Percentiles rank a stretch among this genome's conserved stretches.
Conservation (phyloP, 1,139 yeast genomes). For the Hemisphaericaspora lyxosophila region DNA sequence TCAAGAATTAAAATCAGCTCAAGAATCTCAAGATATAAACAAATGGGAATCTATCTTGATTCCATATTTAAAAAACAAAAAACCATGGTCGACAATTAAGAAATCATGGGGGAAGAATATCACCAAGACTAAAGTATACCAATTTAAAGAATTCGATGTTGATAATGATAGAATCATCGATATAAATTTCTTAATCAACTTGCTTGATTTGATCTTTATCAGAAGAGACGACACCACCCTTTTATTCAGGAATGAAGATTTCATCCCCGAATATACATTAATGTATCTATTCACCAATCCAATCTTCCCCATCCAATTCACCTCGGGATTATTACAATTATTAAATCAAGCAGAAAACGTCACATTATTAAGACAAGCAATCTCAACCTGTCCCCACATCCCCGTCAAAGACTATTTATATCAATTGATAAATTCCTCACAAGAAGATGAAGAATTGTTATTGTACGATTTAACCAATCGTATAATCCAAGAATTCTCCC, state of each 20-base stretch:
- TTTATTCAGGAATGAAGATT: constrained; percentile 21
- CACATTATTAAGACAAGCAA: constrained; percentile 74
- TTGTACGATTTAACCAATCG: constrained; percentile 70
- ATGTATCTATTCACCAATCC: constrained; percentile 86
- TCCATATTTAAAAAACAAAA: constrained; percentile 32
- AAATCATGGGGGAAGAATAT: constrained; percentile 9
- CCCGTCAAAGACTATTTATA: constrained; percentile 60
- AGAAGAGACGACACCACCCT: constrained; percentile 16
- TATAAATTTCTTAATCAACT: constrained; percentile 50
- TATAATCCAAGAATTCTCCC: constrained; percentile 58
- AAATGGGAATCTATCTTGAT: constrained; percentile 35
- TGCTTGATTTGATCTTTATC: constrained; percentile 46
- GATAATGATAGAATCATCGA: constrained; percentile 72
- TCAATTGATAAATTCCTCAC: constrained; percentile 47
- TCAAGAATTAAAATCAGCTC: constrained; percentile 21
- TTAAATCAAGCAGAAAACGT: constrained; percentile 46
- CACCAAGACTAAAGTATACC: constrained; percentile 15
- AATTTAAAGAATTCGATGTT: constrained; percentile 53
- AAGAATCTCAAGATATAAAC: constrained; percentile 19
- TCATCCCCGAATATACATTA: constrained; percentile 59
- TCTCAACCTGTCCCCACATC: constrained; percentile 73
- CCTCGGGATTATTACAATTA: constrained; percentile 53
- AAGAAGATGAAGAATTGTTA: constrained; percentile 61
- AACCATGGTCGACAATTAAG: constrained; percentile 25
- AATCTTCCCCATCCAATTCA: constrained; percentile 63